Conservation (phyloP, 1,284 basidiomycete genomes). For the Moesziomyces globuligerus region DNA sequence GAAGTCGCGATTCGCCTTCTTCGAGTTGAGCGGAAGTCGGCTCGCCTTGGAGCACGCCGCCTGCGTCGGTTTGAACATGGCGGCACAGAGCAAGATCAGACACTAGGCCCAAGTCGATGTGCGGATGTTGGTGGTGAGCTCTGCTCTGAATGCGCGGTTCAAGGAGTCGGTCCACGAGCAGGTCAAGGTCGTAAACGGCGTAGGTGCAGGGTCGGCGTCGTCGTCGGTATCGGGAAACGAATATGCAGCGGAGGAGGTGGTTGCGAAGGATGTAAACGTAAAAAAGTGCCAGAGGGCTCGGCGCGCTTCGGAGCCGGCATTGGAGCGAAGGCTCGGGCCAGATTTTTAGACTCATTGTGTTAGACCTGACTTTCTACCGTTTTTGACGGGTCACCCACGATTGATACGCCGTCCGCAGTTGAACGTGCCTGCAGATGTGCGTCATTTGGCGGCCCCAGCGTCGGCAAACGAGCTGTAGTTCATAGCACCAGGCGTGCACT, state of each 20-base stretch:
- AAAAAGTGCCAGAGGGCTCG: slow-evolving; percentile 8
- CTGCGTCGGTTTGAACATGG: slow-evolving; percentile 58
- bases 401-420: too few species aligned
- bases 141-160: too few species aligned
- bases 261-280: slow-evolving; percentile 13
- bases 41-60: slow-evolving; percentile 60
- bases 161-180: too few species aligned
- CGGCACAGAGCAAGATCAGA: too few species aligned
- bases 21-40: slow-evolving; percentile 64
- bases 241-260: slow-evolving; percentile 1
- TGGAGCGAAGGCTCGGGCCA: background rate
- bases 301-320: slow-evolving; percentile 26
- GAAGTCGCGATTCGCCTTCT: slow-evolving; percentile 66
- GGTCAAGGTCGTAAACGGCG: too few species aligned
- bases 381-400: too few species aligned
- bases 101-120: too few species aligned
- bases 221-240: background rate
- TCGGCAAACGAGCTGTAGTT: too few species aligned
- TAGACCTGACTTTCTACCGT: background rate
- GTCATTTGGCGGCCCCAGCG: background rate
- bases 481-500: too few species aligned
- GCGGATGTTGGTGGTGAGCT: too few species aligned
- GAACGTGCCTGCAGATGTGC: slow-evolving; percentile 6
- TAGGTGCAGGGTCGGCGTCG: background rate
- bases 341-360: background rate